Evolutionary conservation across 2,329 filamentous ascomycete species (phyloP).

Genomic region (Coccinonectria pachysandricola): DNA sequence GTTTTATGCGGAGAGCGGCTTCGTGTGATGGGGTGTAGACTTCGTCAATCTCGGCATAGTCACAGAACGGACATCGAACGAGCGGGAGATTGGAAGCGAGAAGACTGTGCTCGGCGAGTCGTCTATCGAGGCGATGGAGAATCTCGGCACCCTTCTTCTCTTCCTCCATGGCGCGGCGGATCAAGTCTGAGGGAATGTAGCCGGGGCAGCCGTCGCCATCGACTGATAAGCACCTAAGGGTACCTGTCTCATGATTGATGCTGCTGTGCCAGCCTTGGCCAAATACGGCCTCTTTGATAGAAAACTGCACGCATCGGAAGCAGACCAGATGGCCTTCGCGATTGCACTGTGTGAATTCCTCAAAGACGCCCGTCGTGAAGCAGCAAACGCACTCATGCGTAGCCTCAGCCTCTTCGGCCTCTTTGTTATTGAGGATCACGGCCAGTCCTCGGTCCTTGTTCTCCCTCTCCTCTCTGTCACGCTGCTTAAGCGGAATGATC

Average conservation of each 20-base stretch:
- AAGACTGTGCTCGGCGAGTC: constrained; percentile 67
- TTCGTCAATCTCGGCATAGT: constrained; percentile 81
- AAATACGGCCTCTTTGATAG: constrained; percentile 79
- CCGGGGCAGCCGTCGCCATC: constrained; percentile 61
- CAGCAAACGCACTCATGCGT: constrained; percentile 70
- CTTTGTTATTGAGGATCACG: constrained; percentile 42
- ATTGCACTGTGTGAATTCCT: constrained; percentile 65
- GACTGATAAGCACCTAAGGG: constrained; percentile 74
- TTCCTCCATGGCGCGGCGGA: constrained; percentile 61
- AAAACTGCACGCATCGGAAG: constrained; percentile 71
- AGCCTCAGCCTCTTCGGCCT: constrained; percentile 46
- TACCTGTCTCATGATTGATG: constrained; percentile 61
- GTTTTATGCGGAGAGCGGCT: constrained; percentile 45
- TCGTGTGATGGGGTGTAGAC: constrained; percentile 51
- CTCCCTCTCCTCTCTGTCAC: constrained; percentile 33
- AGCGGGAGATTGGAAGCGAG: constrained; percentile 64
- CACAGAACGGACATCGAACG: constrained; percentile 80
- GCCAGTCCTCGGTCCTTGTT: constrained; percentile 44
- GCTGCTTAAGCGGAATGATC: constrained; percentile 40
- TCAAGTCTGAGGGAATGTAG: constrained; percentile 57
- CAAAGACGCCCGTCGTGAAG: constrained; percentile 59
- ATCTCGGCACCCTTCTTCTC: constrained; percentile 62
- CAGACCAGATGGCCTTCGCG: constrained; percentile 62
- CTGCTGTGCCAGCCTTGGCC: constrained; percentile 85
- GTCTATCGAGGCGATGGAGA: constrained; percentile 65